Evolutionary conservation across 768 basidiomycete genomes (phyloP), one percentile per base, ranked within the genome.

Genomic region (Leccinum fibrillosum): DNA sequence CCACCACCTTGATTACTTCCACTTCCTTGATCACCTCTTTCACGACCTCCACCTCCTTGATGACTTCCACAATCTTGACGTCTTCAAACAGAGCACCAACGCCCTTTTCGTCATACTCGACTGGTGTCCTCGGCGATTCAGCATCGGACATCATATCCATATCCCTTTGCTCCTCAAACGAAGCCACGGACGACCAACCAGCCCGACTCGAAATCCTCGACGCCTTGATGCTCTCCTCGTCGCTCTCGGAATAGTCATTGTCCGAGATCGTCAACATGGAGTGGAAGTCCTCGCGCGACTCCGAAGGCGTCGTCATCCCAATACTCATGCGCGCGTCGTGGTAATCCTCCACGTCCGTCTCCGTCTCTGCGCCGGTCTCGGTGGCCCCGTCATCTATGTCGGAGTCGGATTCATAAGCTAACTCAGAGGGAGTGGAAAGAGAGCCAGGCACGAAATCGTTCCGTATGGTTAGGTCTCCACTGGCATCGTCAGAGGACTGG

Each of bases 151-250:
- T 17, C 52, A 39, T 26, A 60, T 47, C 9, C 32, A 23, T 23
- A 23, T 23, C 23, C 23, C 51, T 53, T 19, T 44, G 60, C 25
- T 74, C 61, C 11, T 59, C 59, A 12, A 66, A 60, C 32, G 71
- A 72, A 4, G n/a, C 62, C 50, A 61, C 59, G 0, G 69, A 72
- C 2, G 67, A 64, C 71, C 65, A 62, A 34, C 64, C 65, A 3
- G 59, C 58, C 49, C 73, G 66, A 54, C 72, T 69, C 63, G 74
- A 70, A 55, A 85, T 64, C 45, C 76, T 73, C 5, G 86, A 88
- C 0, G 82, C 87, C 69, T 83, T 90, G 76, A 93, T 83, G 57
- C 90, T 93, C 73, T 87, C 87, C n/a, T 79, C 82, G 57, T 82
- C 79, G 44, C 80, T 78, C 54, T 77, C 81, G 2, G 82, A 85